Base-by-base conservation (phyloP, 148 eudicot genomes). In the Fagopyrum homotropicum region DNA sequence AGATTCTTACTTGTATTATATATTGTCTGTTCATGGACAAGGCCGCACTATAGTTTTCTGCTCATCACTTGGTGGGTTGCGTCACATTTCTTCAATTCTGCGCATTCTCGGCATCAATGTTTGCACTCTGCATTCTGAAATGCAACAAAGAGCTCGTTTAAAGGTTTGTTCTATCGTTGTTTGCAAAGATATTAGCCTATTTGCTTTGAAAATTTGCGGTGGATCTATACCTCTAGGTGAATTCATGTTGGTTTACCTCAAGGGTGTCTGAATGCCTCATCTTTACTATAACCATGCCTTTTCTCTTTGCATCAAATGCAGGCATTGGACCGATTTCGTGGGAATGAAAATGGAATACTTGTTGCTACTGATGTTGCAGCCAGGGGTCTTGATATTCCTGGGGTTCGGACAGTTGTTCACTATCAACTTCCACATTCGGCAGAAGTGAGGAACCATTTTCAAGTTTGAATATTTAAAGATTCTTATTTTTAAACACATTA, bases 351-450 rank as follows among this genome's bases (percentile, higher is more conserved):
- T 77, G 88, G 93, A 46, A 83, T 87, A 75, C 96, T 94, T 78
- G 72, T 94, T 75, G 97, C 97, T 73, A 94, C 97, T 63, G 98
- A 94, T 90, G 91, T 88, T 68, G 93, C 95, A 59, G 98, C 98
- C 57, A 88, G 98, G 82, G 97, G 98, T 45, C 89, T 94, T 77
- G 98, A 94, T 81, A 91, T 94, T 82, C 89, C 85, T 17, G 96
- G 96, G 60, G 93, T 94, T 77, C 91, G 97, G 61, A 91, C 97
- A 75, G 94, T 94, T 75, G 85, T 94, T 80, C 98, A 94, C 77
- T 94, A 94, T 81, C 98, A 94, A 82, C 97, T 94, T 81, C 98
- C 98, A 69, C 98, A 87, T 81, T 83, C 97, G 51, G 97, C 97
- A 79, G 97, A 94, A 77, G 98, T 91, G 87, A 82, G 60, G 16